Evolutionary conservation across 768 basidiomycete species (phyloP).

Genomic region (Leccinum subtestaceum): DNA sequence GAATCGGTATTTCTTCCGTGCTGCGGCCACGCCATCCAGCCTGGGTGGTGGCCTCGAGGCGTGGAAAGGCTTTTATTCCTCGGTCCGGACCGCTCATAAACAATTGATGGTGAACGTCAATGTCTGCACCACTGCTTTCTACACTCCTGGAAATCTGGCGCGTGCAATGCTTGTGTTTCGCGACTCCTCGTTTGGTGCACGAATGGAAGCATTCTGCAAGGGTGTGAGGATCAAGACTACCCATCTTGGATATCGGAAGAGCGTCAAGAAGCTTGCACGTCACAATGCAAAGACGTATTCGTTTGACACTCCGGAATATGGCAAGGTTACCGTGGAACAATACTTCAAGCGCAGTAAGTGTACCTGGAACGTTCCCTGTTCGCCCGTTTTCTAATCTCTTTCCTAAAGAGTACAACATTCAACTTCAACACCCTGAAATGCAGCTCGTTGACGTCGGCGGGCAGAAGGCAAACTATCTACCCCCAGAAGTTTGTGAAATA

Average conservation of each 20-base stretch:
- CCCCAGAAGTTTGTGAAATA: slow-evolving; percentile 50
- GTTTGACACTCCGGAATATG: slow-evolving; percentile 41
- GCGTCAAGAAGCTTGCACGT: slow-evolving; percentile 54
- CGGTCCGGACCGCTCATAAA: slow-evolving; percentile 39
- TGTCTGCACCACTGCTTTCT: slow-evolving; percentile 51
- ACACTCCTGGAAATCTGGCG: slow-evolving; percentile 43
- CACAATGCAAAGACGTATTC: slow-evolving; percentile 37
- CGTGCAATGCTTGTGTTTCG: slow-evolving; percentile 41
- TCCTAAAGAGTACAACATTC: slow-evolving; percentile 41
- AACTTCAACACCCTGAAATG: slow-evolving; percentile 38
- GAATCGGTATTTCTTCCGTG: slow-evolving; percentile 52
- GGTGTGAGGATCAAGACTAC: slow-evolving; percentile 63
- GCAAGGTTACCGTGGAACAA: slow-evolving; percentile 43
- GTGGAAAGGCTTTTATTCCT: slow-evolving; percentile 53
- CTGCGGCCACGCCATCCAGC: slow-evolving; percentile 26
- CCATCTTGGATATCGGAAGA: slow-evolving; percentile 76
- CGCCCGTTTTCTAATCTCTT: background rate
- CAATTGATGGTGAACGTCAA: slow-evolving; percentile 54
- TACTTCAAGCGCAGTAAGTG: slow-evolving; percentile 48
- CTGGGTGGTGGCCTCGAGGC: slow-evolving; percentile 55
- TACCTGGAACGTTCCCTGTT: background rate
- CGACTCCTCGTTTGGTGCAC: slow-evolving; percentile 55
- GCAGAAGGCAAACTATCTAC: slow-evolving; percentile 40
- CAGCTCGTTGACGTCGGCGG: slow-evolving; percentile 50
- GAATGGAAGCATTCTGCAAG: slow-evolving; percentile 57